Base-by-base conservation (phyloP, 228 moss, liverwort and hornwort genomes). In the Sphagnum magellanicum region DNA sequence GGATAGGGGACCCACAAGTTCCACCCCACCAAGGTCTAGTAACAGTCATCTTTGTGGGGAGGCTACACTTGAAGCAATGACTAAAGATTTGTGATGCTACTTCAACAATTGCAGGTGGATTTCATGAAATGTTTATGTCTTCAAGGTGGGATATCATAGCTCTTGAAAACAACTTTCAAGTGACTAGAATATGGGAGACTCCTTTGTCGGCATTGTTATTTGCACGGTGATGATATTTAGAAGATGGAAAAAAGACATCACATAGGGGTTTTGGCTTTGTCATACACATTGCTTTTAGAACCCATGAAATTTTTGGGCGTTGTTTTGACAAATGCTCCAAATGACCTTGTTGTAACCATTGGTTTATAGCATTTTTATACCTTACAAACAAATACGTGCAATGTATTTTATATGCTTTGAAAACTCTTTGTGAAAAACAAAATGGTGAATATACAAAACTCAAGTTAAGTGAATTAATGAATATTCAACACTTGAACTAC, bases 231-330 rank as follows among this genome's bases (percentile, higher is more conserved):
- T 32, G 32, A 32, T 32, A 32, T 32, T 32, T 32, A 59, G 79
- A 91, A 91, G 94, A 95, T 72, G 94, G 91, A 50, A 95, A 95
- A 82, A 95, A 95, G 72, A 90, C 91, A 49, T 95, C 94, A n/a
- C 92, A 95, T 65, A 77, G 94, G 77, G 94, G 94, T 12, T 95
- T 95, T 72, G 94, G 94, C 63, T 95, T 95, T 58, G 94, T 92
- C 48, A 95, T 90, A 73, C 88, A 91, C 65, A 91, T 95, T 62
- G 88, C 94, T 53, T 75, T 91, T 8, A 79, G 88, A 71, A 87
- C 81, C 67, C 94, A 95, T 74, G 94, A 95, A 77, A 90, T 90
- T 76, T 90, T 95, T 68, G 94, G 94, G 6, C 94, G 92, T 72
- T 32, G 32, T 32, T 32, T 32, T 32, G 32, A 32, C 32, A 32